Evolutionary conservation across 2,329 filamentous ascomycete genomes (phyloP).

Genomic region (Pyrenochaeta sp.): DNA sequence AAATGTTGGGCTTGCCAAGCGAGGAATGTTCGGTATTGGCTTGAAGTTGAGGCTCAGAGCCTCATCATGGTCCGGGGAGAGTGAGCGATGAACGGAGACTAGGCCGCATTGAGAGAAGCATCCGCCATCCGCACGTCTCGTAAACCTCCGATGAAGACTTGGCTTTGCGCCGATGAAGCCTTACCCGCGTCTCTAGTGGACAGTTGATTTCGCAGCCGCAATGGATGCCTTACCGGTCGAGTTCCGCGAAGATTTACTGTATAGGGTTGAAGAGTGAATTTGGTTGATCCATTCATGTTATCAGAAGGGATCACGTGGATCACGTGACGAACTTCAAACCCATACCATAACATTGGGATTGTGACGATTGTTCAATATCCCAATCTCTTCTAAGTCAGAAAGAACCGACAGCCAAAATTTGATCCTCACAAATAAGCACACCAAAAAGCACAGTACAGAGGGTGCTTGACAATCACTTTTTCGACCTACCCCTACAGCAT

Average conservation of each 20-base stretch:
- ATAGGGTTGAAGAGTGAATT: no score
- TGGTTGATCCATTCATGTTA: no score
- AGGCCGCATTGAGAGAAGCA: not conserved
- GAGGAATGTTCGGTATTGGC: not conserved
- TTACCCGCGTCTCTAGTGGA: not conserved
- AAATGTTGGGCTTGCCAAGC: constrained; percentile 4
- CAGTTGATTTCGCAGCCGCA: not conserved
- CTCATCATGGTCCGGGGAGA: not conserved
- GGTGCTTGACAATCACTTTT: no score
- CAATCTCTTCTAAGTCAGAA: not conserved
- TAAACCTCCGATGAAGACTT: not conserved
- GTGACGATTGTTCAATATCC: no score
- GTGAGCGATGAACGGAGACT: constrained; percentile 1
- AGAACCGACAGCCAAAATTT: constrained; percentile 1
- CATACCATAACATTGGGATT: no score
- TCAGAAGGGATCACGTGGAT: no score
- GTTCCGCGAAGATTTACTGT: constrained; percentile 2
- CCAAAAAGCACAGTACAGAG: no score
- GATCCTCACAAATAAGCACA: not conserved
- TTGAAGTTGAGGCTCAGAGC: not conserved
- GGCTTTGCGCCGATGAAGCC: not conserved
- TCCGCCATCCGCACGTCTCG: not conserved
- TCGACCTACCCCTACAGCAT: constrained; percentile 1
- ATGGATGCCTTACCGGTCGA: constrained; percentile 7
- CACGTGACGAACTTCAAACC: no score